Conservation (phyloP, 371 early-diverging fungal genomes). For the Haplosporangium sp. region DNA sequence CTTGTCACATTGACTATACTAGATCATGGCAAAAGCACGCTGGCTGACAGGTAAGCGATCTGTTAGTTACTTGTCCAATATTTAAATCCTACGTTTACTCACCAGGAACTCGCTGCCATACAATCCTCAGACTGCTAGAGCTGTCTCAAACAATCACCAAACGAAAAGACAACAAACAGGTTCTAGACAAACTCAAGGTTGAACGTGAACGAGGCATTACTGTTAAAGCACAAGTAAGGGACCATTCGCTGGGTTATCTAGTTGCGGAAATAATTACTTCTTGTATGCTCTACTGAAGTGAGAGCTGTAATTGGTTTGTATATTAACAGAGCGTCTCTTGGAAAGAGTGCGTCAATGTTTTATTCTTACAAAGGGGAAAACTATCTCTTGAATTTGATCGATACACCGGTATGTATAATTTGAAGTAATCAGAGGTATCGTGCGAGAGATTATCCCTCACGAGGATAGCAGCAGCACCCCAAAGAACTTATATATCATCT, state of each 20-base stretch:
- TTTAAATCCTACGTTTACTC: slow-evolving; percentile 6
- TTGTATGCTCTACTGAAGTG: background rate
- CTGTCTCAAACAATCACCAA: slow-evolving; percentile 82
- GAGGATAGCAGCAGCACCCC: too few species aligned
- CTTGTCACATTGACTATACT: background rate
- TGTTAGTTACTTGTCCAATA: background rate
- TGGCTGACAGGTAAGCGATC: slow-evolving; percentile 81
- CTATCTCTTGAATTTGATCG: slow-evolving; percentile 89
- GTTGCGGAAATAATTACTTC: background rate
- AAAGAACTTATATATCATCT: background rate
- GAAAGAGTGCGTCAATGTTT: slow-evolving; percentile 89
- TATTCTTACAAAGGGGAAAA: slow-evolving; percentile 77
- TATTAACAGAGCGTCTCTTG: background rate
- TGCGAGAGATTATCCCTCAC: background rate
- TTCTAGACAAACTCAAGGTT: slow-evolving; percentile 94
- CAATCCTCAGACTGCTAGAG: slow-evolving; percentile 73
- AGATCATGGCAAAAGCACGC: slow-evolving; percentile 96
- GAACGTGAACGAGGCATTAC: slow-evolving; percentile 97
- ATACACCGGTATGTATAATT: slow-evolving; percentile 78
- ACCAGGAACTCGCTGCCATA: background rate
- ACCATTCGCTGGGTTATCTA: background rate
- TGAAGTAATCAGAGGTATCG: background rate
- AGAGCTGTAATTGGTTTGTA: too few species aligned
- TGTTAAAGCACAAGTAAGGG: slow-evolving; percentile 93
- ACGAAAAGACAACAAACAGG: slow-evolving; percentile 84